Conservation (phyloP, 495 filamentous ascomycete species). For the Hyphodiscus hymeniophilus region DNA sequence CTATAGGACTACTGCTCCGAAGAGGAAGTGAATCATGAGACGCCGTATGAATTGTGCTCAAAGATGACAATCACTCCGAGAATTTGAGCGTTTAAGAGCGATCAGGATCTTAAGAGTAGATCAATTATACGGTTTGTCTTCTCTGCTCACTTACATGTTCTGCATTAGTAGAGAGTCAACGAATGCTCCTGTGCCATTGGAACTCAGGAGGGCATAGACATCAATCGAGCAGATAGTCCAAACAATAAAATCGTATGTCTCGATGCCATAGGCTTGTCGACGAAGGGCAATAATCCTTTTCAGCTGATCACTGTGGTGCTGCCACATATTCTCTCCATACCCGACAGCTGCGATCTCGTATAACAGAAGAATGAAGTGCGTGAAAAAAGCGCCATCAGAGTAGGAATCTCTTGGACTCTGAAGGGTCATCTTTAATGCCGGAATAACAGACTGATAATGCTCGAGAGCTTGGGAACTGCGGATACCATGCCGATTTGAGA, state of each 20-base stretch:
- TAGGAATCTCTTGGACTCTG: slow-evolving; percentile 40
- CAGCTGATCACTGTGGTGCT: slow-evolving; percentile 46
- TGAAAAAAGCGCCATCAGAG: slow-evolving; percentile 49
- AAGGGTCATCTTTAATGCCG: slow-evolving; percentile 38
- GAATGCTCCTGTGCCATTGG: slow-evolving; percentile 44
- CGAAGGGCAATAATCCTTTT: slow-evolving; percentile 41
- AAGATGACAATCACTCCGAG: no score
- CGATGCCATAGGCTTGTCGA: slow-evolving; percentile 34
- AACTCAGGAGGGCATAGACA: slow-evolving; percentile 46
- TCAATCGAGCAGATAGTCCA: slow-evolving; percentile 52
- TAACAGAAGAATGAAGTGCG: slow-evolving; percentile 52
- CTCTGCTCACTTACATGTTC: no score
- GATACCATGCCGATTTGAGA: slow-evolving; percentile 37
- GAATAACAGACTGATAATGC: slow-evolving; percentile 48
- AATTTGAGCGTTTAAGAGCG: no score
- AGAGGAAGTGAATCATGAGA: no score
- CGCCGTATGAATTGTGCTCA: no score
- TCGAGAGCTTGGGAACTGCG: slow-evolving; percentile 42
- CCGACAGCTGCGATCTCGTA: slow-evolving; percentile 48
- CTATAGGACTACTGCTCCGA: no score
- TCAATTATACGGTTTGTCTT: no score
- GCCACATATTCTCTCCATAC: slow-evolving; percentile 40
- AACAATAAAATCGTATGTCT: slow-evolving; percentile 43
- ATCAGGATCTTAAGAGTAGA: no score
- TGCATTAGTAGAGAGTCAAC: slow-evolving; percentile 36